Evolutionary conservation across 306 rosid genomes (phyloP), one percentile per base, ranked within the genome.

Genomic region (Pachyrhizus erosus): DNA sequence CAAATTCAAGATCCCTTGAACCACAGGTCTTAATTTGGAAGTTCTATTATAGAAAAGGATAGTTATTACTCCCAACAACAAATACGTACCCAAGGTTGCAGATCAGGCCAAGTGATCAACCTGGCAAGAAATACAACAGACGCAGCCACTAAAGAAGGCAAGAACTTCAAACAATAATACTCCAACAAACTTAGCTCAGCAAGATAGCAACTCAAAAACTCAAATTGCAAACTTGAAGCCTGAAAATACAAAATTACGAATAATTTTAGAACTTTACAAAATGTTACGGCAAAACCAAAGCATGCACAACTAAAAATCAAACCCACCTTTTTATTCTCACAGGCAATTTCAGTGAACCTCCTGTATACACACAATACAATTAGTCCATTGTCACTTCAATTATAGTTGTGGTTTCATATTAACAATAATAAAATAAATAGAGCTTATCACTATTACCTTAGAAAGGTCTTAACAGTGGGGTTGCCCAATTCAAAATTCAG

Each of bases 141-240:
- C 0, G 97, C 95, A 34, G 97, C 97, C 40, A 95, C 85, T 86
- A 95, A 54, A 20, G 97, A 95, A 70, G 98, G 98, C 65, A 91
- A 76, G 77, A 88, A 91, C 67, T 73, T 90, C 8, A 93, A 70
- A 75, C 93, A 90, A 24, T 55, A 66, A 62, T 90, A 91, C 8
- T 95, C 98, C 70, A 95, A 61, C 86, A 95, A 83, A 45, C 98
- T 95, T 61, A 95, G 85, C 88, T 95, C 98, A 5, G 94, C 98
- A 51, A 93, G 91, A 86, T 95, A 95, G 81, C 67, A 78, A 52
- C 87, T 51, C 34, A 95, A 77, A 67, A 87, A 95, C 76, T 91
- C 97, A 79, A 93, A 77, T 62, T 85, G 89, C 80, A 91, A 74
- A 49, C 74, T 87, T 48, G 80, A 82, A 49, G 23, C 78, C 97